These are phyloP conservation scores for Populus alba DNA, from an alignment of 345 rosid species.

Conservation along the genomic window DNA sequence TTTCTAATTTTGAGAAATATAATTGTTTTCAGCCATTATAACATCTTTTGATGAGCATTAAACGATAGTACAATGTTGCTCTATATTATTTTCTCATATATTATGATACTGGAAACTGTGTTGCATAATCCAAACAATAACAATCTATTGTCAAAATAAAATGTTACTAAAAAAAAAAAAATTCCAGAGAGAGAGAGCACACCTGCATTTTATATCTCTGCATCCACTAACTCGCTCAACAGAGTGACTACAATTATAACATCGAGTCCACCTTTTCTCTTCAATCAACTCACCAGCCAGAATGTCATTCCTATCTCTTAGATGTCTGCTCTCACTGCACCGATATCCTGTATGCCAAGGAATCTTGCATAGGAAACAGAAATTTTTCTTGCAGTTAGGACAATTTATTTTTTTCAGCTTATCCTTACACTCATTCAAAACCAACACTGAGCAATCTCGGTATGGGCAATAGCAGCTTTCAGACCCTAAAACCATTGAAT, in stretches of 20 bases:
- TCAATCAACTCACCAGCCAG: conserved; percentile 24
- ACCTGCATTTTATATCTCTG: conserved; percentile 26
- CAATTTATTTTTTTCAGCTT: conserved; percentile 25
- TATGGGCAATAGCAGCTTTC: conserved; percentile 34
- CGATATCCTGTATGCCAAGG: conserved; percentile 32
- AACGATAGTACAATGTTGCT: background rate
- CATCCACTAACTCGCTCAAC: conserved; percentile 30
- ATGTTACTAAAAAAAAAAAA: background rate
- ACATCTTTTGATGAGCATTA: background rate
- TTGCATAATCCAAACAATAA: background rate
- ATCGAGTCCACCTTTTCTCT: conserved; percentile 27
- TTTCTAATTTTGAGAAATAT: background rate
- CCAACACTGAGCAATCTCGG: conserved; percentile 24
- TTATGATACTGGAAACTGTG: background rate
- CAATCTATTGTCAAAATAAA: background rate
- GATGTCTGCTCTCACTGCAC: conserved; percentile 19
- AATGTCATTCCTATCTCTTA: conserved; percentile 29
- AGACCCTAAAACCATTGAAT: conserved; percentile 4
- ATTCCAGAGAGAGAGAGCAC: background rate
- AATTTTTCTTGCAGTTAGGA: conserved; percentile 26
- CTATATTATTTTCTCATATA: background rate
- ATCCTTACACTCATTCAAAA: conserved; percentile 31
- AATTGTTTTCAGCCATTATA: background rate
- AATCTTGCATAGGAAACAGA: conserved; percentile 31
- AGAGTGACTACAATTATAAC: conserved; percentile 27